Evolutionary conservation across 768 basidiomycete species (phyloP).

Genomic region (Trametopsis cervina): DNA sequence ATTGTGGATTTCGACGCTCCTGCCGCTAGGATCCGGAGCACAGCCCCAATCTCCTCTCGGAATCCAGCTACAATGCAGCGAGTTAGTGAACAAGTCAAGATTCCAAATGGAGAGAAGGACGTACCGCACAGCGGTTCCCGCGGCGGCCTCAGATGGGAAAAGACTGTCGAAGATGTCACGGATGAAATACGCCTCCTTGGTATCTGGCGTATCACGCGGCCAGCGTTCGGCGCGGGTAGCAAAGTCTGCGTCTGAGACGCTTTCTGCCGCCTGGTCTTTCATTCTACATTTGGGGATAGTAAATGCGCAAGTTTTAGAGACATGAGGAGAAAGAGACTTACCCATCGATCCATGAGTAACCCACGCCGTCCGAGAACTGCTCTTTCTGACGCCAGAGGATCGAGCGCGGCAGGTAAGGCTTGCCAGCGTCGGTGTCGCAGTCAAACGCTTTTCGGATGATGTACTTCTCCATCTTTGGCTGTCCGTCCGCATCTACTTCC

Average conservation of each 20-base stretch:
- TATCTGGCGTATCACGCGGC: slow-evolving; percentile 78
- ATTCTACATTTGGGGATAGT: slow-evolving; percentile 44
- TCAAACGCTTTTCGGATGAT: slow-evolving; percentile 96
- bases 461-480: slow-evolving; percentile 98
- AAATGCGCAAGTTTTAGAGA: neutral
- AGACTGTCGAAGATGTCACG: slow-evolving; percentile 85
- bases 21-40: slow-evolving; percentile 86
- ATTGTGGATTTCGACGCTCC: slow-evolving; percentile 93
- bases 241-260: slow-evolving; percentile 79
- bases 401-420: slow-evolving; percentile 89
- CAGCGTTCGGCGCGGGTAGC: slow-evolving; percentile 67
- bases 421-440: slow-evolving; percentile 69
- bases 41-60: slow-evolving; percentile 98
- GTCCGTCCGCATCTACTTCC: slow-evolving; percentile 75
- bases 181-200: slow-evolving; percentile 94
- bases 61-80: slow-evolving; percentile 61
- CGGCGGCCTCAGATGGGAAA: slow-evolving; percentile 83
- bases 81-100: neutral
- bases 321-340: slow-evolving; percentile 26
- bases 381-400: slow-evolving; percentile 99
- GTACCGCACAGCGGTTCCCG: slow-evolving; percentile 84
- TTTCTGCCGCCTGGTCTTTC: slow-evolving; percentile 74
- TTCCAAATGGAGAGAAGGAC: slow-evolving; percentile 16
- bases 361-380: slow-evolving; percentile 98
- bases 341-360: slow-evolving; percentile 99